Base-by-base conservation (phyloP, 2,329 filamentous ascomycete genomes). In the Colletotrichum tropicicola region DNA sequence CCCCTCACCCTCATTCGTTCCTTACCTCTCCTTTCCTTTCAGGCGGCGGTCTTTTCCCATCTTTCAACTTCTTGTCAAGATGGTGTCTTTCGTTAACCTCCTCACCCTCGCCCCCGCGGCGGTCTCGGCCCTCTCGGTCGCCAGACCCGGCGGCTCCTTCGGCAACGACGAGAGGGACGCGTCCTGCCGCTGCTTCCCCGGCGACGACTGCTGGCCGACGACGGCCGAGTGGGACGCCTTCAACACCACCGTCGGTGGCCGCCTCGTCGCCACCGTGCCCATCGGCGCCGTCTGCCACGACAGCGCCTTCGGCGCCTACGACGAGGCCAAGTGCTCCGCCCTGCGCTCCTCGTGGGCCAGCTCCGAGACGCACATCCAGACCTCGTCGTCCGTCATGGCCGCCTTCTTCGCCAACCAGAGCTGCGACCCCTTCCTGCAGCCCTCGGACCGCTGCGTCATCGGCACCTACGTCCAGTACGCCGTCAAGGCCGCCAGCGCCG, bases 191-290 rank as follows among this genome's bases (percentile, higher is more conserved):
- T 85, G 80, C 72, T 79, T 83, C 32, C 85, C 86, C 2, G 80
- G 79, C 15, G 84, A 88, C 53, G 30, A 69, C 0, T 84, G 81
- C 70, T 89, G 87, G 87, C 87, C 87, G 0, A 75, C 76, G 0
- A 25, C 63, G 3, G 52, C 67, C 6, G 70, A 73, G n/a, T 89
- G 86, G 86, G 68, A 72, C 7, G 55, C 69, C 3, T 79, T 89
- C 66, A 89, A 89, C 70, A 45, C 72, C 27, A 82, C 85, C 2
- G 73, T 89, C 0, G 74, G 75, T 4, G 87, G 87, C 0, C 76
- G 75, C 9, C 74, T 89, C 23, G 76, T 89, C 30, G 76, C 77
- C 2, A 87, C 83, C 0, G 74, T 82, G 1, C 86, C 87, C 1
- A 70, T 87, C 9, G 86, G 78, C 4, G 71, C 78, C 3, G 77